These are phyloP conservation scores for Sutorius australiensis DNA, from an alignment of 768 basidiomycete species.

Conservation along the genomic window DNA sequence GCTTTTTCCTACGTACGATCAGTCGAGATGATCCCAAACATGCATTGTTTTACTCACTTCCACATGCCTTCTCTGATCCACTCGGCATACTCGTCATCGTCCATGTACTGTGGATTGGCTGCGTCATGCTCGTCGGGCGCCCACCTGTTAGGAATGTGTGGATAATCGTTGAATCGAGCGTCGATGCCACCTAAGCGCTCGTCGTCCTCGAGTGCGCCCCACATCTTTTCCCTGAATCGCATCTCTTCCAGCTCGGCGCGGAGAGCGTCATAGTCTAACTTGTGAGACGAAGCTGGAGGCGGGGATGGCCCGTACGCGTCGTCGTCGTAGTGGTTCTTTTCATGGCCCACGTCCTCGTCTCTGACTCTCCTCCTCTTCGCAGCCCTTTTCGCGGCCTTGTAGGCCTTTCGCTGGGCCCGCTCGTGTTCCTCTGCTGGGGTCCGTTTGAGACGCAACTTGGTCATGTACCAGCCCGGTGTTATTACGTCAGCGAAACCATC, in stretches of 20 bases:
- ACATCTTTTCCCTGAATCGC: conserved; percentile 69
- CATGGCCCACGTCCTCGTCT: conserved; percentile 8
- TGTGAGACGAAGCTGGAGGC: conserved; percentile 24
- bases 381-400: conserved; percentile 52
- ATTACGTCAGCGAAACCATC: conserved; percentile 17
- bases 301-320: conserved; percentile 24
- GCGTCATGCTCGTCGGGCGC: conserved; percentile 39
- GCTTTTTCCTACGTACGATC: conserved; percentile 49
- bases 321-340: not conserved
- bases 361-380: conserved; percentile 32
- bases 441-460: conserved; percentile 60
- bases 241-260: conserved; percentile 58
- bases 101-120: conserved; percentile 51
- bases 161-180: conserved; percentile 61
- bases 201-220: conserved; percentile 69
- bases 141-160: conserved; percentile 75
- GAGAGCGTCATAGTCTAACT: conserved; percentile 46
- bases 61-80: conserved; percentile 89
- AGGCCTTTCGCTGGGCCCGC: conserved; percentile 36
- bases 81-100: conserved; percentile 84
- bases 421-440: conserved; percentile 58
- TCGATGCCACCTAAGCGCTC: conserved; percentile 62
- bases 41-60: conserved; percentile 42
- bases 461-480: conserved; percentile 13
- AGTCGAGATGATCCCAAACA: conserved; percentile 1